These are phyloP conservation scores for Mortierella sp. DNA, from an alignment of 371 early-diverging fungal species.

Conservation along the genomic window DNA sequence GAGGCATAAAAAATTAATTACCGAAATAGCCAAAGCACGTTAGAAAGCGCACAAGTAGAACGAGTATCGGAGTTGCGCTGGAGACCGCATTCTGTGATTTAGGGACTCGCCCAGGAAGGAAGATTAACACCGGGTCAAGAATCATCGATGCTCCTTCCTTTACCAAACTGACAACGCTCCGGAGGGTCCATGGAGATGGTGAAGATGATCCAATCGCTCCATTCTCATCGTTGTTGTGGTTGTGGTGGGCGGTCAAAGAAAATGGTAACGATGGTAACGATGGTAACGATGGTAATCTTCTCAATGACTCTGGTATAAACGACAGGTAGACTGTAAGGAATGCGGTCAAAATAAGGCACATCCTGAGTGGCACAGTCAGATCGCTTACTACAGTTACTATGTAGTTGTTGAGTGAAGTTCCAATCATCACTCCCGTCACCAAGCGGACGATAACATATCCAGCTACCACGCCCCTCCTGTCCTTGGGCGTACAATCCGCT, in stretches of 20 bases:
- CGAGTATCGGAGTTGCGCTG: neutral
- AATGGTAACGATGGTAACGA: too few species aligned
- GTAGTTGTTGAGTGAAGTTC: constrained; percentile 9
- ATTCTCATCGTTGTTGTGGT: neutral
- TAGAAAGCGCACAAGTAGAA: neutral
- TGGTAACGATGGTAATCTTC: neutral
- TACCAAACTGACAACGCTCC: neutral
- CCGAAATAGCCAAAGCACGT: neutral
- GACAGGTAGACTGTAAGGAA: constrained; percentile 7
- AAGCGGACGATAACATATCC: constrained; percentile 13
- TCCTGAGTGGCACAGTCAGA: neutral
- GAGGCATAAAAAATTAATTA: neutral
- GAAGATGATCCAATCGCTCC: neutral
- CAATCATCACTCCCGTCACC: constrained; percentile 5
- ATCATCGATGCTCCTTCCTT: neutral
- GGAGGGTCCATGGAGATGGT: neutral
- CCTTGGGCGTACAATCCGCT: constrained; percentile 29
- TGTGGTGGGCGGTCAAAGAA: neutral
- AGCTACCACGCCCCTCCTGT: constrained; percentile 3
- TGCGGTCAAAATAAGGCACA: neutral
- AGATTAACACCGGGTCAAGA: constrained; percentile 10
- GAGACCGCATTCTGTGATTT: neutral
- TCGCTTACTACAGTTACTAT: neutral
- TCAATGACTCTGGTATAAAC: constrained; percentile 24
- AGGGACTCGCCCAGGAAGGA: constrained; percentile 13